A percentile compares a stretch with the other conserved stretches of the same genome.
Evolutionary conservation across 306 rosid genomes (phyloP).

Genomic region (Gleditsia sinensis): DNA sequence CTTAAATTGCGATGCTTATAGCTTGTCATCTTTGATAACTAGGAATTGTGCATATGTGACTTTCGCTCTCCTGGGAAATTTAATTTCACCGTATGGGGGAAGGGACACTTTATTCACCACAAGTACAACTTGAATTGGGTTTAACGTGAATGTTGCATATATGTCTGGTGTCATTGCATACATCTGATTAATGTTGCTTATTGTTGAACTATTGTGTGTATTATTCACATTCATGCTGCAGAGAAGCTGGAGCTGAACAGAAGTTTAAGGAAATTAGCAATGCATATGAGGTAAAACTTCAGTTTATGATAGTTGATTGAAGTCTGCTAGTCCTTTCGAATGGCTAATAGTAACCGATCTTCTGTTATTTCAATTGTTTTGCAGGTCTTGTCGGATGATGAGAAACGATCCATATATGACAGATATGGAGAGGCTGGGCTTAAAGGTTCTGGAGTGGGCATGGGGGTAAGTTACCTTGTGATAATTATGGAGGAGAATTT

Average conservation of each 20-base stretch:
- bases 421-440: constrained; percentile 96
- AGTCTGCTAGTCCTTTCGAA: constrained; percentile 14
- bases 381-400: constrained; percentile 95
- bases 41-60: no score
- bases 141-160: neutral
- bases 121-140: neutral
- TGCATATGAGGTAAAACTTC: constrained; percentile 82
- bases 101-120: neutral
- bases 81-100: neutral
- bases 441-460: constrained; percentile 87
- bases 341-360: constrained; percentile 17
- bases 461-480: constrained; percentile 65
- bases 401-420: constrained; percentile 84
- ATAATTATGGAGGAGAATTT: constrained; percentile 21
- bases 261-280: constrained; percentile 95
- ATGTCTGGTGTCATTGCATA: neutral
- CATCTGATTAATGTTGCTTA: constrained; percentile 15
- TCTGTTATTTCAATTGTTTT: constrained; percentile 20
- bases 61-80: no score
- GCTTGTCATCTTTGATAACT: constrained; percentile 3
- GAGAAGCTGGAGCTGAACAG: constrained; percentile 85
- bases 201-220: constrained; percentile 8
- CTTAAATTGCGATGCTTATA: neutral
- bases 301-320: constrained; percentile 16
- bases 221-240: constrained; percentile 45